These are phyloP conservation scores for Nitzschia sp. DNA, from an alignment of 108 stramenopile species.

Conservation along the genomic window DNA sequence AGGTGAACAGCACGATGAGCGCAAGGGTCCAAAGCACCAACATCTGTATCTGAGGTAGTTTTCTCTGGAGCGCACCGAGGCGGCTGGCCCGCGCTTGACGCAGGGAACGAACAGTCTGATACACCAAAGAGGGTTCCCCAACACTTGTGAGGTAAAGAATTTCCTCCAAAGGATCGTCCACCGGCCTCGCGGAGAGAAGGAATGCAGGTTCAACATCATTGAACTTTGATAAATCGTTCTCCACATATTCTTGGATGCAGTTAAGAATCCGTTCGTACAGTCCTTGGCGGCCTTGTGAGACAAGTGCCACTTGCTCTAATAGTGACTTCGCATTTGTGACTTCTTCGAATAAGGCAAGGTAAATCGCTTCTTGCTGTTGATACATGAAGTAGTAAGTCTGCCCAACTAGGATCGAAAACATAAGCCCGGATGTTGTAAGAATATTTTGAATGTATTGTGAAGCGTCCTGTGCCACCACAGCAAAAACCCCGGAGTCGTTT, in stretches of 20 bases:
- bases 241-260: conserved; percentile 71
- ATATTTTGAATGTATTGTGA: conserved; percentile 91
- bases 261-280: conserved; percentile 69
- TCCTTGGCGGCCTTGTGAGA: conserved; percentile 72
- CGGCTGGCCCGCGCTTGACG: conserved; percentile 76
- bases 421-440: conserved; percentile 70
- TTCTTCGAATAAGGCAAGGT: conserved; percentile 83
- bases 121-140: conserved; percentile 75
- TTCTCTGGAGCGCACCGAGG: conserved; percentile 84
- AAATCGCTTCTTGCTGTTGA: conserved; percentile 84
- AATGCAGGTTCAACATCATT: conserved; percentile 64
- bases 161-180: conserved; percentile 84
- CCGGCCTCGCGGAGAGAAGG: conserved; percentile 66
- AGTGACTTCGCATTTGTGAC: conserved; percentile 84
- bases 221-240: conserved; percentile 69
- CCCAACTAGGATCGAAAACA: conserved; percentile 81
- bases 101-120: conserved; percentile 80
- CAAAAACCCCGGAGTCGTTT: conserved; percentile 77
- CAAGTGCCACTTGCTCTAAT: conserved; percentile 84
- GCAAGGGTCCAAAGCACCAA: conserved; percentile 73
- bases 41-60: conserved; percentile 69
- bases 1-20: conserved; percentile 55
- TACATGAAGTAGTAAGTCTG: conserved; percentile 91
- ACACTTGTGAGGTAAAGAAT: conserved; percentile 88
- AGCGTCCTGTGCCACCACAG: conserved; percentile 76